These are phyloP conservation scores for Papilionanthe hybrid DNA, from an alignment of 116 monocot species.

Conservation along the genomic window DNA sequence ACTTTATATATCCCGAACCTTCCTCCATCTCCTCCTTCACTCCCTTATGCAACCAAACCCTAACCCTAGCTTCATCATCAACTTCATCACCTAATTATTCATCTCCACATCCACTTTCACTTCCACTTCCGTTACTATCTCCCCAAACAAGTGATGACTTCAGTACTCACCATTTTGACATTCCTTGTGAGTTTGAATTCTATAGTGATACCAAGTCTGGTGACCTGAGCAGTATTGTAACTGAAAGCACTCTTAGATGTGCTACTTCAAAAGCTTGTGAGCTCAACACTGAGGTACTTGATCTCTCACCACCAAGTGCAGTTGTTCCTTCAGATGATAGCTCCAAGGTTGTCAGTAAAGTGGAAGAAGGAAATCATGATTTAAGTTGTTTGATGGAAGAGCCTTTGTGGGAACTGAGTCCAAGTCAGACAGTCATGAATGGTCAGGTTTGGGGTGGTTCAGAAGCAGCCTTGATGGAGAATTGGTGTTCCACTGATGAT, in stretches of 20 bases:
- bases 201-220: not conserved
- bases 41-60: not conserved
- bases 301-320: not conserved
- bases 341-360: not conserved
- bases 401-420: not conserved
- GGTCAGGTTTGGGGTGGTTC: not conserved
- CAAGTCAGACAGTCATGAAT: not conserved
- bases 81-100: not conserved
- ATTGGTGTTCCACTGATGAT: not conserved
- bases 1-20: slow-evolving; percentile 12
- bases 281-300: slow-evolving; percentile 1
- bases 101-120: not conserved
- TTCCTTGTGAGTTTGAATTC: not conserved
- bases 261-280: not conserved
- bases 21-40: not conserved
- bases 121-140: not conserved
- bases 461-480: not conserved
- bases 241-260: slow-evolving; percentile 6
- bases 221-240: slow-evolving; percentile 6
- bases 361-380: not conserved
- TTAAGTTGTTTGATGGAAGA: not conserved
- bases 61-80: slow-evolving; percentile 1
- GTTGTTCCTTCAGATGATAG: not conserved
- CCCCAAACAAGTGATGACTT: not conserved
- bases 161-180: not conserved